phyloP scores from a whole-genome alignment of 495 filamentous ascomycete species.

The Neurospora hispaniola region DNA sequence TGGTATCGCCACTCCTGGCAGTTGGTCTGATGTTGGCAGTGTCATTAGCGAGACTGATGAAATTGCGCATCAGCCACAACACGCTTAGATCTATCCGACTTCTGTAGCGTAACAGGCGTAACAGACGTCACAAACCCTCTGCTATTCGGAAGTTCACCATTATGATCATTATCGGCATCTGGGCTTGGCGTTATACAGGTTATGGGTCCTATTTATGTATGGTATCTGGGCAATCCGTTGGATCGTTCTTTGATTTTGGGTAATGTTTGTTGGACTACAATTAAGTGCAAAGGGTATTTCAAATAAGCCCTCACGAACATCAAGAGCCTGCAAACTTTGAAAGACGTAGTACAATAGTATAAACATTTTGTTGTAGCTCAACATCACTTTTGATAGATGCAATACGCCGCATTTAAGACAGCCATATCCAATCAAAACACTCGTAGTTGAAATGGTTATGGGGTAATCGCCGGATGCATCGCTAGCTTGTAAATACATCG shows the following conservation, averaged over 20 bases:
- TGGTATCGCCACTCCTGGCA: constrained; percentile 53
- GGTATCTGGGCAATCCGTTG: neutral
- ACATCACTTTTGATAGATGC: neutral
- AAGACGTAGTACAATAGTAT: neutral
- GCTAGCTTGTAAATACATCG: neutral
- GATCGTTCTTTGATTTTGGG: neutral
- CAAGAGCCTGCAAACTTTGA: neutral
- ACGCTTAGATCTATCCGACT: neutral
- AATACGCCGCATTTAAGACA: neutral
- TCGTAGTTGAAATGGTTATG: neutral
- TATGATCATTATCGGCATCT: neutral
- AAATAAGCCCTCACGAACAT: neutral
- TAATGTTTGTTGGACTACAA: neutral
- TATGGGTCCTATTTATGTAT: neutral
- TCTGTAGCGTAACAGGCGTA: neutral
- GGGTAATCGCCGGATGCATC: neutral
- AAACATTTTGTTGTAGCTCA: neutral
- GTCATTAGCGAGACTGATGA: constrained; percentile 49
- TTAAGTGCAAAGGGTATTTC: neutral
- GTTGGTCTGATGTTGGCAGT: constrained; percentile 73
- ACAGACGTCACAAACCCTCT: neutral
- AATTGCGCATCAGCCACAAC: constrained; percentile 4
- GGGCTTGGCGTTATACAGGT: neutral
- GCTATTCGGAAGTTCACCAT: neutral
- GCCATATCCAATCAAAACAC: neutral